A percentile compares a stretch with the other conserved stretches of the same genome.
Conservation (phyloP, 2,329 filamentous ascomycete genomes). For the Zymoseptoria brevis region DNA sequence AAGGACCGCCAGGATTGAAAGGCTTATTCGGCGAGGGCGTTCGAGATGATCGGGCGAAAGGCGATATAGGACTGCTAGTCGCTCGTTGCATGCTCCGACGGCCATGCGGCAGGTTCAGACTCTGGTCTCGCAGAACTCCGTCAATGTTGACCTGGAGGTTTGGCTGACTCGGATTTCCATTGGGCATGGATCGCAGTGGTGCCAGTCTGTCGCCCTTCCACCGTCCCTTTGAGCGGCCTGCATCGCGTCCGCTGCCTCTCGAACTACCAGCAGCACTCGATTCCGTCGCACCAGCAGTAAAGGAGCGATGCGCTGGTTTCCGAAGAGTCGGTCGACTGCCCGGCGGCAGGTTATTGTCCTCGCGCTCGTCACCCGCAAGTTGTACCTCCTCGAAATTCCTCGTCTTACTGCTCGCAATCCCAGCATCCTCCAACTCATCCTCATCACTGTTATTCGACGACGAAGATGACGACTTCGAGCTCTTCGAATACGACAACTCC, state of each 20-base stretch:
- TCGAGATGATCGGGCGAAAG: slow-evolving; percentile 23
- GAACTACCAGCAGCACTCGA: background rate
- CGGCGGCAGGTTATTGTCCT: slow-evolving; percentile 38
- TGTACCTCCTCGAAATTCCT: slow-evolving; percentile 91
- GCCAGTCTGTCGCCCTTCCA: background rate
- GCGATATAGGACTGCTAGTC: slow-evolving; percentile 31
- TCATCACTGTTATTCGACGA: slow-evolving; percentile 74
- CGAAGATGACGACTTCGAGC: slow-evolving; percentile 67
- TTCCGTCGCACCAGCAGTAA: background rate
- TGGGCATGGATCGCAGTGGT: background rate
- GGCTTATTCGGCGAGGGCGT: slow-evolving; percentile 28
- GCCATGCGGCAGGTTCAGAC: slow-evolving; percentile 33
- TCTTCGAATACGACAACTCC: slow-evolving; percentile 62
- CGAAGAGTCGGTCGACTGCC: slow-evolving; percentile 26
- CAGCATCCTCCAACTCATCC: slow-evolving; percentile 29
- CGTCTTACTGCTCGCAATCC: slow-evolving; percentile 51
- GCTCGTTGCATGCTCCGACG: slow-evolving; percentile 31
- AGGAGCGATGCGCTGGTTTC: slow-evolving; percentile 17
- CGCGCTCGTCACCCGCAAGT: slow-evolving; percentile 51
- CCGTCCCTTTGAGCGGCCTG: slow-evolving; percentile 4
- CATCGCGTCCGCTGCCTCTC: slow-evolving; percentile 2
- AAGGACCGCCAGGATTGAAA: slow-evolving; percentile 14
- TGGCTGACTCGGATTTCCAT: slow-evolving; percentile 18
- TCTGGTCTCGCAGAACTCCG: slow-evolving; percentile 29
- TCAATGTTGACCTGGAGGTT: slow-evolving; percentile 35